These are phyloP conservation scores for Juglanconis sp. DNA, from an alignment of 2,329 filamentous ascomycete species.

Conservation along the genomic window DNA sequence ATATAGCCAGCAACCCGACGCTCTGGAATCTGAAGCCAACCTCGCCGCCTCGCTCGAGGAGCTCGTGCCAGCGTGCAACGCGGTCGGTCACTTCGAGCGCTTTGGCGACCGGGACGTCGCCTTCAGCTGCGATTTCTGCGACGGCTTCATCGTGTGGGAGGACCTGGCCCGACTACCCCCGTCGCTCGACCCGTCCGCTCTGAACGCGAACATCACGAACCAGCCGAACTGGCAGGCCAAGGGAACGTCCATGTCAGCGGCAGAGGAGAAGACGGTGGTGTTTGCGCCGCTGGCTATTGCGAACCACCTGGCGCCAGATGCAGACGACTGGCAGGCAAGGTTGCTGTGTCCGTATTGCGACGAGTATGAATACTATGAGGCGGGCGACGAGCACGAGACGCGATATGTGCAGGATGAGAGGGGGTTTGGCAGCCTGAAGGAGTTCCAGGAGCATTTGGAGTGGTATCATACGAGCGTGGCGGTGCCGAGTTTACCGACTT, in stretches of 20 bases:
- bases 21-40: slow-evolving; percentile 19
- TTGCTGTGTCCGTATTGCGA: slow-evolving; percentile 57
- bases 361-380: slow-evolving; percentile 45
- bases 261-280: slow-evolving; percentile 48
- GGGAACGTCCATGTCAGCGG: slow-evolving; percentile 37
- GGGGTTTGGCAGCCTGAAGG: slow-evolving; percentile 46
- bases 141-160: slow-evolving; percentile 58
- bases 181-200: slow-evolving; percentile 29
- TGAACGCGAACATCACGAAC: slow-evolving; percentile 22
- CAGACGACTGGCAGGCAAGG: slow-evolving; percentile 49
- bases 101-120: slow-evolving; percentile 53
- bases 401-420: slow-evolving; percentile 44
- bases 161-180: slow-evolving; percentile 53
- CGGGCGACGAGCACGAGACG: slow-evolving; percentile 47
- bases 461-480: slow-evolving; percentile 50
- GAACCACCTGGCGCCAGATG: slow-evolving; percentile 51
- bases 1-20: slow-evolving; percentile 14
- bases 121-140: slow-evolving; percentile 61
- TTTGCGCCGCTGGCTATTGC: slow-evolving; percentile 57
- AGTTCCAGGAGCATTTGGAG: slow-evolving; percentile 53
- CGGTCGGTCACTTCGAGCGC: slow-evolving; percentile 53
- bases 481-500: slow-evolving; percentile 33
- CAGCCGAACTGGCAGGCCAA: slow-evolving; percentile 51
- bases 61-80: slow-evolving; percentile 46
- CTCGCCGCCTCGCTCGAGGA: slow-evolving; percentile 37